phyloP scores from a whole-genome alignment of 257 asterid species.

The Rauvolfia tetraphylla region DNA sequence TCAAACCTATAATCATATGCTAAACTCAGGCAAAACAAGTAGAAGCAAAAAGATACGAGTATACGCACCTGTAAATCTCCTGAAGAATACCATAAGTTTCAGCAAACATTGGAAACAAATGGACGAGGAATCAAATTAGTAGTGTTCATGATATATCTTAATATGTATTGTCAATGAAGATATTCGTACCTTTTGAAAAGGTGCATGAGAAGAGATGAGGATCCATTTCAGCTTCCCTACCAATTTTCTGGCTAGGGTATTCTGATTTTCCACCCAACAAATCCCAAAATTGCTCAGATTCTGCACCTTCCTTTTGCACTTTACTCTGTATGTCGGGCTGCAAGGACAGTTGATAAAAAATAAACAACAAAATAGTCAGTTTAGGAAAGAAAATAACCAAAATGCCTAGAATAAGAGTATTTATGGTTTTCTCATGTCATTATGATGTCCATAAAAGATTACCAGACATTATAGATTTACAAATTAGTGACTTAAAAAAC shows the following conservation, averaged over 20 bases:
- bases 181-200: conserved; percentile 58
- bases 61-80: conserved; percentile 80
- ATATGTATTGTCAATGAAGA: conserved; percentile 15
- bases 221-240: conserved; percentile 75
- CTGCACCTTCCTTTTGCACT: conserved; percentile 92
- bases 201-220: conserved; percentile 91
- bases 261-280: conserved; percentile 90
- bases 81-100: conserved; percentile 43
- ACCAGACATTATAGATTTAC: background rate
- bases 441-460: background rate
- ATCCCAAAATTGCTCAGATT: conserved; percentile 95
- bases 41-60: conserved; percentile 1
- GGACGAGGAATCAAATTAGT: conserved; percentile 37
- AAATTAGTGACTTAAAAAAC: background rate
- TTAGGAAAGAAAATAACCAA: background rate
- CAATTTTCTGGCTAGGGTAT: conserved; percentile 89
- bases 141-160: conserved; percentile 11
- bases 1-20: background rate
- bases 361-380: background rate
- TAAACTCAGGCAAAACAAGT: background rate
- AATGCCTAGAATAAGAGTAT: background rate
- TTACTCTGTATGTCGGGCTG: conserved; percentile 92
- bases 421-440: background rate
- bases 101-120: conserved; percentile 28
- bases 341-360: conserved; percentile 23